Base-by-base conservation (phyloP, 2,329 filamentous ascomycete genomes). In the Xylariaceae sp. region DNA sequence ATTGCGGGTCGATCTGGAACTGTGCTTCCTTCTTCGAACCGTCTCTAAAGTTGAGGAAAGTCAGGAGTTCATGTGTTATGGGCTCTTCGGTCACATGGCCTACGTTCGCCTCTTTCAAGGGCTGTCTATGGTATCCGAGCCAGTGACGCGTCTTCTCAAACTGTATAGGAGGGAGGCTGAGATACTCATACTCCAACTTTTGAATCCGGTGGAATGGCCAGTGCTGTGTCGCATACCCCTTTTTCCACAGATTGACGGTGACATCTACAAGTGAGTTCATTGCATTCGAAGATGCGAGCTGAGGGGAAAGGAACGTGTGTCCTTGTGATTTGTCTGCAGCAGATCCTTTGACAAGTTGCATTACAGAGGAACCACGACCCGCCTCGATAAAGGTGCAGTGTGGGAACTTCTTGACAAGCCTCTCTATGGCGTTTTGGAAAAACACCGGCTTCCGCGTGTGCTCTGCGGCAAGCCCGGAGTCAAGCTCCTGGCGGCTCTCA, bases 101-200 rank as follows among this genome's bases (percentile, higher is more conserved):
- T 36, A 27, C 16, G 34, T 40, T 17, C 8, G 22, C 37, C 22
- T 45, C 46, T 3, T 36, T 35, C 25, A 25, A 37, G 6, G 22
- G n/a, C 27, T 34, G 33, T 27, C 22, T 17, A n/a, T 45, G 27
- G 14, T 29, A 35, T 36, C 36, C 38, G 5, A 53, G 37, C 65
- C 65, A 68, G 34, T 67, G 63, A 2, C 42, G 35, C 0, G 48
- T 50, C 42, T 62, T 62, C 32, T 64, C 59, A 34, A 68, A 67
- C 37, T 67, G 66, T 45, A 67, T 67, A 2, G 64, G 58, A 4
- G 65, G 66, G 2, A 67, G 46, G 17, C 52, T 29, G 1, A 65
- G 2, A 1, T 35, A 42, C 2, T 36, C 33, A 35, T 60, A 61
- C 0, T 54, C 45, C 3, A 16, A n/a, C 27, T 42, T 58, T 43